A percentile compares a stretch with the other conserved stretches of the same genome.
Conservation (phyloP, 2,329 filamentous ascomycete species). For the Diaporthe sp. region DNA sequence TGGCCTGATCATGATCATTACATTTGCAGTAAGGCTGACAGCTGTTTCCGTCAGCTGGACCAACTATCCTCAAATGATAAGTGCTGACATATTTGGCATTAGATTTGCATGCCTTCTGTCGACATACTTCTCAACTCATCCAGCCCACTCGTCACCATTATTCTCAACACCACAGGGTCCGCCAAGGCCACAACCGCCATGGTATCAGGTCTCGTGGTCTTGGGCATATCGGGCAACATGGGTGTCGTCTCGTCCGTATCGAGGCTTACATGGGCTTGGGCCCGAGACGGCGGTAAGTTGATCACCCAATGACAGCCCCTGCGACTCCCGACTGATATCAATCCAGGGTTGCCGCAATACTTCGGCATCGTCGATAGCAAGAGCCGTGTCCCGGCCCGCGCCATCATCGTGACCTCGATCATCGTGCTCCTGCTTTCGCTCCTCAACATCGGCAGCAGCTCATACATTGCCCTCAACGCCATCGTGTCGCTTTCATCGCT, state of each 20-base stretch:
- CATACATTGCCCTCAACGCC: conserved; percentile 49
- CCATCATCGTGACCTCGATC: conserved; percentile 46
- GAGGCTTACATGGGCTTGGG: conserved; percentile 60
- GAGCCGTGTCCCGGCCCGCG: conserved; percentile 47
- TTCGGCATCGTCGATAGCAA: conserved; percentile 43
- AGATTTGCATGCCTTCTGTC: conserved; percentile 51
- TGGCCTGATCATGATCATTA: conserved; percentile 52
- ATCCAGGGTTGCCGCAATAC: conserved; percentile 33
- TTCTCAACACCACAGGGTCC: conserved; percentile 52
- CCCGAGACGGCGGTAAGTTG: conserved; percentile 52
- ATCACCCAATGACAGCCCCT: neutral
- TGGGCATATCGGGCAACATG: conserved; percentile 52
- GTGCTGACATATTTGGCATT: neutral
- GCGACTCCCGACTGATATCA: neutral
- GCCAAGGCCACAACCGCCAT: conserved; percentile 52
- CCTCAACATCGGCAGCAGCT: conserved; percentile 51
- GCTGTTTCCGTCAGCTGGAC: accelerated
- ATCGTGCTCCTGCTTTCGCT: conserved; percentile 48
- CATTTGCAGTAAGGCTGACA: conserved; percentile 48
- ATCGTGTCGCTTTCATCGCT: conserved; percentile 49
- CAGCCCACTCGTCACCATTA: conserved; percentile 56
- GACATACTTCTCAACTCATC: conserved; percentile 44
- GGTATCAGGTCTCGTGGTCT: conserved; percentile 48
- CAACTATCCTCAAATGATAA: accelerated
- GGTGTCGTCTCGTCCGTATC: conserved; percentile 57